Evolutionary conservation across 768 basidiomycete species (phyloP).

Genomic region (Chalciporus piperatus): DNA sequence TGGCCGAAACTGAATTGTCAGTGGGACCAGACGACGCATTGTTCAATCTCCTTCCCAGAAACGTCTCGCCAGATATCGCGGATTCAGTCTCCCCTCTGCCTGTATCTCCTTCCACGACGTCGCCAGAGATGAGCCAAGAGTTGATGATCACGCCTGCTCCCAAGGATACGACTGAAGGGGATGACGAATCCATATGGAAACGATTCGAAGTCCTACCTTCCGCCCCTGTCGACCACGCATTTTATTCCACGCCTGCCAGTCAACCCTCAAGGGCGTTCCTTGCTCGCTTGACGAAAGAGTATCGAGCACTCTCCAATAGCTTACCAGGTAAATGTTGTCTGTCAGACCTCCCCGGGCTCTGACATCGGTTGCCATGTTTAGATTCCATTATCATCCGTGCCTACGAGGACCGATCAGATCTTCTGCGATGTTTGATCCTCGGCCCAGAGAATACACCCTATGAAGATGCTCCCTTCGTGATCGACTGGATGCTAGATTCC

Average conservation of each 20-base stretch:
- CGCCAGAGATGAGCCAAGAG: constrained; percentile 34
- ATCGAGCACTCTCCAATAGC: constrained; percentile 72
- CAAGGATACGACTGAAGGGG: constrained; percentile 30
- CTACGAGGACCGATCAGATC: constrained; percentile 86
- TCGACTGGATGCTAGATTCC: constrained; percentile 88
- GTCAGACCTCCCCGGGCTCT: not conserved
- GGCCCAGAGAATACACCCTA: constrained; percentile 96
- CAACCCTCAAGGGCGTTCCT: constrained; percentile 75
- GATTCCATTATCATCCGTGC: constrained; percentile 87
- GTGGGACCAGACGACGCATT: constrained; percentile 18
- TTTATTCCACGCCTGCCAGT: constrained; percentile 54
- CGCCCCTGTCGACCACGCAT: constrained; percentile 83
- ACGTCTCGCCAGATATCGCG: constrained; percentile 17
- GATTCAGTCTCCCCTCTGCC: constrained; percentile 25
- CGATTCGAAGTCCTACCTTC: constrained; percentile 78
- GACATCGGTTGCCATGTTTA: constrained; percentile 26
- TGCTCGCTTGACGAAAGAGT: constrained; percentile 77
- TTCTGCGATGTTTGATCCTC: constrained; percentile 85
- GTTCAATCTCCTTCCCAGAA: constrained; percentile 13
- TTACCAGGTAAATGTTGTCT: constrained; percentile 65
- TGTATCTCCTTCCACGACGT: constrained; percentile 27
- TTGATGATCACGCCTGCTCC: constrained; percentile 22
- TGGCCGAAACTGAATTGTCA: constrained; percentile 24
- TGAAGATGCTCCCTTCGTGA: constrained; percentile 90
- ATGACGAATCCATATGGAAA: constrained; percentile 57